phyloP scores from a whole-genome alignment of 1,139 yeast species.

The Saccharomyces hybrid region DNA sequence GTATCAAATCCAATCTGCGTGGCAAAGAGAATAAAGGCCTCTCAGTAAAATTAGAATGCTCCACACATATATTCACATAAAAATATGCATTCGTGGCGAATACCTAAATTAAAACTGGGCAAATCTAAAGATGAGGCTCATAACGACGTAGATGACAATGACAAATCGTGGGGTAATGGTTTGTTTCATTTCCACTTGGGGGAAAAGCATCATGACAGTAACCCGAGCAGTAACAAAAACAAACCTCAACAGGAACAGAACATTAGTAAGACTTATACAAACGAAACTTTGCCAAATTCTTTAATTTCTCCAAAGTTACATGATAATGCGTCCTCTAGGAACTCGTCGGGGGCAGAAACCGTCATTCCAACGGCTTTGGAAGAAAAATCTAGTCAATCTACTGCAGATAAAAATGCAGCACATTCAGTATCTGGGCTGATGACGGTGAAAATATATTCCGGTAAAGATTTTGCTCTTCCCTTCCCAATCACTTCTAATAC shows the following conservation, averaged over 20 bases:
- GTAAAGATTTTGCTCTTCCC: slow-evolving; percentile 28
- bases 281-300: background rate
- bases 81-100: slow-evolving; percentile 26
- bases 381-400: background rate
- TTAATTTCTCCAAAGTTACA: background rate
- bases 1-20: background rate
- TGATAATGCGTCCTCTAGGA: background rate
- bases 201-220: slow-evolving; percentile 1
- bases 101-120: slow-evolving; percentile 28
- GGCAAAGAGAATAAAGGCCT: background rate
- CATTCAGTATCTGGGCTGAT: slow-evolving; percentile 22
- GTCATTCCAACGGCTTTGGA: background rate
- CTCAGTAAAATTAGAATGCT: no score
- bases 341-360: background rate
- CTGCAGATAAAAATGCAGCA: background rate
- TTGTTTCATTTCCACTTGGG: slow-evolving; percentile 15
- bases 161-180: slow-evolving; percentile 11
- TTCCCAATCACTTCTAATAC: slow-evolving; percentile 27
- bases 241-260: background rate
- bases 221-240: background rate
- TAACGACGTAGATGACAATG: slow-evolving; percentile 14
- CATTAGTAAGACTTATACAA: background rate
- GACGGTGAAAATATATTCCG: slow-evolving; percentile 29
- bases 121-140: slow-evolving; percentile 28
- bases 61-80: background rate